Evolutionary conservation across 73 alveolate species (phyloP).

Genomic region (Breviolum minutum): DNA sequence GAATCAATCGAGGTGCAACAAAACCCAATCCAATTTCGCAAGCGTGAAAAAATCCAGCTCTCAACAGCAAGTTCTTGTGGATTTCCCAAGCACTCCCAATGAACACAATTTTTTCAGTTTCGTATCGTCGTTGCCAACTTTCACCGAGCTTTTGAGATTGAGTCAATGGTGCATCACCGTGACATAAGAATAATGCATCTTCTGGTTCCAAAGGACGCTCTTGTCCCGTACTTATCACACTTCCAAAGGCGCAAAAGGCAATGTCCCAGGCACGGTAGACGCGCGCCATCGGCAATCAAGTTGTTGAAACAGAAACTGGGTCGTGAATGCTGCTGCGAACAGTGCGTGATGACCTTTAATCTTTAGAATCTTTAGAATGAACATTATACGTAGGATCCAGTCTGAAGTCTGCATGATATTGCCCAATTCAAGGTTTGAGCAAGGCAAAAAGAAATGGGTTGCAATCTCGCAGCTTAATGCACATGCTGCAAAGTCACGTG

Average conservation of each 20-base stretch:
- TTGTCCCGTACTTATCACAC: constrained; percentile 18
- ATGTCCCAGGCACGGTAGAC: constrained; percentile 40
- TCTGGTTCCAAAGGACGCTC: constrained; percentile 30
- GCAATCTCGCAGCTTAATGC: not conserved
- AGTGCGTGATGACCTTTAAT: too few relatives aligned
- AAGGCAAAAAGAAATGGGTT: not conserved
- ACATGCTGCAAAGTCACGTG: not conserved
- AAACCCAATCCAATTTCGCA: constrained; percentile 3
- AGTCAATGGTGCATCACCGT: not conserved
- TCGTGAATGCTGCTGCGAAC: too few relatives aligned
- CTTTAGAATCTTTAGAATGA: too few relatives aligned
- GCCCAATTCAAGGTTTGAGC: not conserved
- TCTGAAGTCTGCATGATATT: not conserved
- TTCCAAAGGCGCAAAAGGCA: constrained; percentile 41
- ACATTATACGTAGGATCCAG: too few relatives aligned
- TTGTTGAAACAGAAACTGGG: too few relatives aligned
- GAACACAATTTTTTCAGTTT: constrained; percentile 5
- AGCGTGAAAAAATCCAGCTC: constrained; percentile 59
- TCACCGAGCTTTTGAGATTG: not conserved
- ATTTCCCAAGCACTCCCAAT: constrained; percentile 13
- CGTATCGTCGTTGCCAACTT: not conserved
- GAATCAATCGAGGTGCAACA: constrained; percentile 55
- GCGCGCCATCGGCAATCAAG: not conserved
- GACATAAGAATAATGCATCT: not conserved
- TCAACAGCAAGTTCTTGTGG: constrained; percentile 22